Evolutionary conservation across 1,284 basidiomycete genomes (phyloP), one percentile per base, ranked within the genome.

Genomic region (Ceratobasidium sp.): DNA sequence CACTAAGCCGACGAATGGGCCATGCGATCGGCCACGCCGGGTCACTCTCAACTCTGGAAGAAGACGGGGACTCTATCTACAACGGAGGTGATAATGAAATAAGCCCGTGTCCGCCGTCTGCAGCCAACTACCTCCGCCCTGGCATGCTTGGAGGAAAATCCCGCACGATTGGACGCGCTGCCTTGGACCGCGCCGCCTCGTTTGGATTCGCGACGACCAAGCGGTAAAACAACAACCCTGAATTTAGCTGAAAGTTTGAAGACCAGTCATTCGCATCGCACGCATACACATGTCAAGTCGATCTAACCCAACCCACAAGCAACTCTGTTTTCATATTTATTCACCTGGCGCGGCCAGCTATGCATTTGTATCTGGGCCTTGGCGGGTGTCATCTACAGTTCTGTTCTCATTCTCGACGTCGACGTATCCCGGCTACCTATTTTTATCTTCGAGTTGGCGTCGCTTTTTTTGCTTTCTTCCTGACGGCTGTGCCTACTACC

Each of bases 1-100:
- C 76, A 76, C 73, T 76, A 75, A 29, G 74, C 78, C 68, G 65
- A 56, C 79, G 83, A 37, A 61, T 58, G 75, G 80, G 19, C 82
- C 83, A 53, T 84, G 83, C 68, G 81, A 78, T 24, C 84, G 86
- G 79, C 77, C 84, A 29, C 91, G 90, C 79, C 85, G 89, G 77
- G 41, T 74, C 48, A 74, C 80, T 93, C 51, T 86, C 85, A 64
- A 89, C 90, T 4, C 85, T 93, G 7, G 83, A 85, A 8, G 92
- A 93, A 81, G 90, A 90, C 77, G 84, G 84, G 24, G 88, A 88
- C 39, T 76, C 77, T 76, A 83, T 83, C 48, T 85, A 85, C 11
- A 24, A 34, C 34, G 19, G 41, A 59, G n/a, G n/a, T 39, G 66
- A 65, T n/a, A 41, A 41, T 14, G 66, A 58, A 14, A 39, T 37